Base-by-base conservation (phyloP, 2,329 filamentous ascomycete genomes). In the Fusarium sp. region DNA sequence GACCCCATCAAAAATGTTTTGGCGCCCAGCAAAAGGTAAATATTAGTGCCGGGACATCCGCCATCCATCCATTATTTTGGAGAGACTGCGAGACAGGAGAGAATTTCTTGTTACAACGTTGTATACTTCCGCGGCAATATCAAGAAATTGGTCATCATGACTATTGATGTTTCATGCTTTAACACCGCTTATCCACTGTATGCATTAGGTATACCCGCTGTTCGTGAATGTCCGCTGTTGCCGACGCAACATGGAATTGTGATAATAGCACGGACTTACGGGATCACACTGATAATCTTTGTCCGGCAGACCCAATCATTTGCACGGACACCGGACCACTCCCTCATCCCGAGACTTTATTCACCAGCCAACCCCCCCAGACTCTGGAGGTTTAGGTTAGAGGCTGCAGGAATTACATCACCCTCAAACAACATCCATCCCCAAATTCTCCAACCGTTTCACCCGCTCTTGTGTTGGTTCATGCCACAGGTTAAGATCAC, bases 21-120 rank as follows among this genome's bases (percentile, higher is more conserved):
- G 44, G 22, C 38, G 38, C 47, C 28, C 47, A 40, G 45, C 34
- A 11, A 24, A 40, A 9, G 13, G 47, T 33, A 39, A 15, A 43
- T 17, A 3, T 38, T 49, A 49, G 42, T 49, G 52, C 52, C 53
- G 53, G 53, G 26, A 56, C 45, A 51, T 56, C 53, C 53, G 53
- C 26, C 19, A 21, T 36, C 17, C 34, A 15, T 17, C 17, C 34
- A 17, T 31, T 31, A 31, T 31, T 31, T 31, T 31, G 28, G 28
- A 31, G 10, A 31, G 28, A 11, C 28, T 24, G 10, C 9, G 26
- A 28, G 26, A 31, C 28, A 10, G 10, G 10, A 31, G 28, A 31
- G 28, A 31, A 11, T 31, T 31, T 31, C 28, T 31, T 31, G 28
- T 31, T 31, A 31, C 28, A 5, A 31, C 28, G 28, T 13, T 13